Base-by-base conservation (phyloP, 352 stramenopile genomes). In the Globisporangium paroecandrum region DNA sequence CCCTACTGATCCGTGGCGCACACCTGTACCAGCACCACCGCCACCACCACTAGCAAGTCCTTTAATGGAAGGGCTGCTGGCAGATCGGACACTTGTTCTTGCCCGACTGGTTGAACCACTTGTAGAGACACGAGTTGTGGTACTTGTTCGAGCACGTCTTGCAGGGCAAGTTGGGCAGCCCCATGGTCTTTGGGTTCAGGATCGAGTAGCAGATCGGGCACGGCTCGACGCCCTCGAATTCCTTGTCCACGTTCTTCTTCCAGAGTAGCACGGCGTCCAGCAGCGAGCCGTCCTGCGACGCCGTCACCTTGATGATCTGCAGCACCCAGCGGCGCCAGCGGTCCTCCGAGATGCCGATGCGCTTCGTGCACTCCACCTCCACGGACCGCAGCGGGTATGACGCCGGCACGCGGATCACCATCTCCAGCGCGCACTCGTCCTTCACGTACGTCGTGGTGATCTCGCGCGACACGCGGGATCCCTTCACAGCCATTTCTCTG, bases 61-160 rank as follows among this genome's bases (percentile, higher is more conserved):
- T 56, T 76, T 79, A 93, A 46, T 81, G 86, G 71, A 95, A 97
- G 1, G 89, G 87, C 75, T 97, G 90, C 77, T 97, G 89, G 73
- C 91, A 97, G 71, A 97, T 94, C 62, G 91, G 90, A 62, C 91
- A 97, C 75, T 95, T 97, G 85, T 96, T 97, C 79, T 97, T 97
- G 77, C 89, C 88, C 64, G 88, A 96, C 69, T 97, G 93, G 76
- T 94, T 95, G 77, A 97, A 97, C 90, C 91, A 97, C 81, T 97
- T 97, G 89, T 97, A 97, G 34, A 97, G 78, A 71, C 91, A 97
- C 72, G 87, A 92, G 74, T 94, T 95, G 81, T 97, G 91, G 79
- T 97, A 97, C 77, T 94, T 95, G 83, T 97, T 97, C 62, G 75
- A 80, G 81, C 91, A 97, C 34, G 90, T 97, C 71, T 97, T 97